phyloP scores from a whole-genome alignment of 352 stramenopile species.

The Pythium aquatile region DNA sequence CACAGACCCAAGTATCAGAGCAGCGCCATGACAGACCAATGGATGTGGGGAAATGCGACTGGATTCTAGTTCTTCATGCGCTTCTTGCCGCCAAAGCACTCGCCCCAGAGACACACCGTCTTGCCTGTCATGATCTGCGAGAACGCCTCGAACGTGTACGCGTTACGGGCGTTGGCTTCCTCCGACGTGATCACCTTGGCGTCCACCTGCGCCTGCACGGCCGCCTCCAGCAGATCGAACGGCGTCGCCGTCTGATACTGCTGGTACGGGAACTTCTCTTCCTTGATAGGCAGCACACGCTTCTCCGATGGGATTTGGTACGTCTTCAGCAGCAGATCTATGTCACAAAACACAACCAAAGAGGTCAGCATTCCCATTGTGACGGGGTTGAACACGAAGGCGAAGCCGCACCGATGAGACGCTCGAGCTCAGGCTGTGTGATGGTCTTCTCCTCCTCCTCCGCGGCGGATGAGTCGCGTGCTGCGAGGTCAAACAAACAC shows the following conservation, averaged over 20 bases:
- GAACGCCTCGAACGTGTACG: conserved; percentile 79
- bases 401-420: conserved; percentile 37
- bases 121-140: conserved; percentile 77
- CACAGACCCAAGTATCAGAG: background rate
- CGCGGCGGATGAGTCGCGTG: conserved; percentile 32
- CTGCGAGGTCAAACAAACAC: conserved; percentile 70
- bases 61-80: conserved; percentile 72
- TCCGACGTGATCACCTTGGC: conserved; percentile 55
- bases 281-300: conserved; percentile 59
- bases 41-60: background rate
- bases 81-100: conserved; percentile 84
- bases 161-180: conserved; percentile 43
- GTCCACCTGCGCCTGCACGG: conserved; percentile 41
- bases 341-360: background rate
- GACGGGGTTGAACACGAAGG: no score
- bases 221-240: conserved; percentile 35
- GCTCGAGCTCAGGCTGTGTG: conserved; percentile 54
- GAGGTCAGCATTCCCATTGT: no score
- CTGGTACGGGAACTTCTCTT: conserved; percentile 79
- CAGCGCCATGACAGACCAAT: background rate
- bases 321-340: conserved; percentile 67
- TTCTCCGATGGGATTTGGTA: conserved; percentile 87
- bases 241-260: conserved; percentile 56
- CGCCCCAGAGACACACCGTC: conserved; percentile 80
- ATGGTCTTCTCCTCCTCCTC: conserved; percentile 48